Evolutionary conservation across 2,329 filamentous ascomycete species (phyloP).

Genomic region (Calonectria pseudoturangicola): DNA sequence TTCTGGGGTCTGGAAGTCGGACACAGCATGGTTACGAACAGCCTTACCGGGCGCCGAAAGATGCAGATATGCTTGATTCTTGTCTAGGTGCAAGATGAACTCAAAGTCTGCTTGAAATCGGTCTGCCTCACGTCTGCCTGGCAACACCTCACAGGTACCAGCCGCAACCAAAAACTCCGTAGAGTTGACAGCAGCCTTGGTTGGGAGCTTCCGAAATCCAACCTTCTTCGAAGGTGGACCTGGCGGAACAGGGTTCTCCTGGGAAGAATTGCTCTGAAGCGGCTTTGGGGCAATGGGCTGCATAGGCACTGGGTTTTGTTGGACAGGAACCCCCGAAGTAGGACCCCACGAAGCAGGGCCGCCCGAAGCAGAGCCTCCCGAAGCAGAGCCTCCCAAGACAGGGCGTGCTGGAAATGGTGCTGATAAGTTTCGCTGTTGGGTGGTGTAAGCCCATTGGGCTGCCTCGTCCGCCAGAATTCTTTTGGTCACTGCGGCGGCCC

Average conservation of each 20-base stretch:
- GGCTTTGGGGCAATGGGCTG: neutral
- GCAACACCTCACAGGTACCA: conserved; percentile 36
- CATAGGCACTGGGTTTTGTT: neutral
- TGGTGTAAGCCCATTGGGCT: neutral
- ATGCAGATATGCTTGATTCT: conserved; percentile 45
- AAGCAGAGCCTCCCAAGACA: neutral
- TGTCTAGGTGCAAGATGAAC: conserved; percentile 43
- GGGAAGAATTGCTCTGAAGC: neutral
- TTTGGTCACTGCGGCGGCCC: conserved; percentile 41
- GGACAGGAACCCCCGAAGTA: neutral
- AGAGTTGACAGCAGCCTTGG: neutral
- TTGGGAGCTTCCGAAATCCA: neutral
- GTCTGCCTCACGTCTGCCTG: conserved; percentile 32
- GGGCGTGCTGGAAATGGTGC: neutral
- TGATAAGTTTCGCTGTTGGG: neutral
- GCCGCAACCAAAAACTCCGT: neutral
- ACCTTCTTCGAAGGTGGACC: neutral
- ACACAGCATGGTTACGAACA: conserved; percentile 43
- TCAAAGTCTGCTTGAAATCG: conserved; percentile 40
- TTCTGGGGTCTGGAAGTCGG: conserved; percentile 47
- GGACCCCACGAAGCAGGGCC: too few relatives aligned
- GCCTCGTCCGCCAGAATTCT: conserved; percentile 11
- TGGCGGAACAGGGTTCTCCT: neutral
- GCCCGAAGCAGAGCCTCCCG: too few relatives aligned
- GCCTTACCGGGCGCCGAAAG: conserved; percentile 43